Conservation (phyloP, 208 protist species). For the Trichomonas tenax region DNA sequence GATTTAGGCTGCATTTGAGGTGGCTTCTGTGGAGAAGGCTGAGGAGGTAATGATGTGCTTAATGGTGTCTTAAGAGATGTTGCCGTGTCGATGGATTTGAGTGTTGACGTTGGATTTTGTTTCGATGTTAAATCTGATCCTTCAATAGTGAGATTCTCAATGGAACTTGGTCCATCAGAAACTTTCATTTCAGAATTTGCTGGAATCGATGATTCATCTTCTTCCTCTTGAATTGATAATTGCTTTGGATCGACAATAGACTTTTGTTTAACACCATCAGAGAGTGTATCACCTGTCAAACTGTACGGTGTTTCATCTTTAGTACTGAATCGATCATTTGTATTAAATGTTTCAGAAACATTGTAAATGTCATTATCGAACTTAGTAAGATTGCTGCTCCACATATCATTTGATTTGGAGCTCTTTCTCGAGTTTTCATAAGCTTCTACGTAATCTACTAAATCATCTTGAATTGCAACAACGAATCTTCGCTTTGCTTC, state of each 20-base stretch:
- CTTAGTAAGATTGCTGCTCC: neutral
- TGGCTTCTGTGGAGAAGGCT: neutral
- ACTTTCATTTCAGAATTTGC: neutral
- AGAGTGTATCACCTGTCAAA: neutral
- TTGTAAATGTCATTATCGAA: neutral
- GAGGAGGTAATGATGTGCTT: neutral
- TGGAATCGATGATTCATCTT: neutral
- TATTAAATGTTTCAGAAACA: neutral
- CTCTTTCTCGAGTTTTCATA: neutral
- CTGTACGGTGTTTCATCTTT: neutral
- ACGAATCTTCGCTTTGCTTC: neutral
- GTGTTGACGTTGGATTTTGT: neutral
- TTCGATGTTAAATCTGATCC: no score
- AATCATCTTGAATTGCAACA: neutral
- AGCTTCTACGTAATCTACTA: neutral
- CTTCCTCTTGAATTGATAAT: neutral
- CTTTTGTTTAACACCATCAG: neutral
- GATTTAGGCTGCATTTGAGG: neutral
- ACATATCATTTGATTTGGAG: neutral
- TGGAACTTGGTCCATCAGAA: neutral
- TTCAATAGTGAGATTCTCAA: neutral
- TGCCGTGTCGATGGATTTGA: neutral
- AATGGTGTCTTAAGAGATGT: neutral
- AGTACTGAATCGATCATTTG: neutral
- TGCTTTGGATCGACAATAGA: neutral